These are phyloP conservation scores for Stygiomarasmius scandens DNA, from an alignment of 1,284 basidiomycete genomes.

Conservation along the genomic window DNA sequence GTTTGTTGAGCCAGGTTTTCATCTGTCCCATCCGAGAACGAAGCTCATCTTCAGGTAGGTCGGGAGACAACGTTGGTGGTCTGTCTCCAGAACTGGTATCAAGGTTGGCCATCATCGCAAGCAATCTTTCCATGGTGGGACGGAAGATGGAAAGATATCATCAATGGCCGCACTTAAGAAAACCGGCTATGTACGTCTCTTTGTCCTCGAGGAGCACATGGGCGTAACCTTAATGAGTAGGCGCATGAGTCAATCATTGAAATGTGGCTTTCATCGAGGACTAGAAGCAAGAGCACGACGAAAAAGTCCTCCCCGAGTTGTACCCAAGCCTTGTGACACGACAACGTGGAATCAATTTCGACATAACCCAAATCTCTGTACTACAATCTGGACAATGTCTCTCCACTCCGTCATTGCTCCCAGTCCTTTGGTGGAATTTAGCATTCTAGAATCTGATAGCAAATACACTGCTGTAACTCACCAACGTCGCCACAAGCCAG, in stretches of 20 bases:
- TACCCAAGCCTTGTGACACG: too few relatives aligned
- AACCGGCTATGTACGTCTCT: too few relatives aligned
- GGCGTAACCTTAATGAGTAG: too few relatives aligned
- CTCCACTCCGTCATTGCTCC: constrained; percentile 95
- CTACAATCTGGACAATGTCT: constrained; percentile 75
- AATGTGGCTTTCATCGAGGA: too few relatives aligned
- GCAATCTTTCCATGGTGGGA: neutral
- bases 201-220: too few relatives aligned
- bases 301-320: too few relatives aligned
- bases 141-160: too few relatives aligned
- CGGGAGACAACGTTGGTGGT: neutral
- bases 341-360: too few relatives aligned
- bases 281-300: too few relatives aligned
- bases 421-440: constrained; percentile 50
- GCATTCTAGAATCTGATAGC: neutral
- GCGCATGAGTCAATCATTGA: too few relatives aligned
- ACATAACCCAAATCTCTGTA: constrained; percentile 44
- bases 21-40: neutral
- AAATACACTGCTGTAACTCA: constrained; percentile 32
- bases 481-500: constrained; percentile 95
- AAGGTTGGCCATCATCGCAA: neutral
- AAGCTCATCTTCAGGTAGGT: neutral
- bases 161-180: too few relatives aligned
- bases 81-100: neutral
- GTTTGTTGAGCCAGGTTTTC: neutral